Conservation (phyloP, 495 filamentous ascomycete species). For the Durotheca rogersii region DNA sequence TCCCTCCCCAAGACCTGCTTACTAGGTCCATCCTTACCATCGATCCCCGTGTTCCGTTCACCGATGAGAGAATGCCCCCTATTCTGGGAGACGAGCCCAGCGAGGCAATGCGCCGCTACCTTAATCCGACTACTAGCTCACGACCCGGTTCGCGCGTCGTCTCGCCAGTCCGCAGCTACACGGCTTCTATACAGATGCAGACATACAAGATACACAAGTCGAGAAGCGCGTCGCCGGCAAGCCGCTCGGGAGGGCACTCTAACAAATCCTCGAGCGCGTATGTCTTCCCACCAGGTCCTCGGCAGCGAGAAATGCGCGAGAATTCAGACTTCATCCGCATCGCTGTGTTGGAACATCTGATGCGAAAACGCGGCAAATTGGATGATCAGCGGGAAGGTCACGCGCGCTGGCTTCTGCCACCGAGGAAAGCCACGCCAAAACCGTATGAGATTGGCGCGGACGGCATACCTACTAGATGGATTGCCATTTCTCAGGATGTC, state of each 20-base stretch:
- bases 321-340: constrained; percentile 93
- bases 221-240: constrained; percentile 41
- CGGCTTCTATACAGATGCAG: constrained; percentile 84
- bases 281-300: constrained; percentile 48
- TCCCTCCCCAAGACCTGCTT: constrained; percentile 85
- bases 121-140: constrained; percentile 76
- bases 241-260: constrained; percentile 36
- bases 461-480: constrained; percentile 56
- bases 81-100: constrained; percentile 72
- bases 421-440: constrained; percentile 61
- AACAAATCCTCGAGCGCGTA: constrained; percentile 41
- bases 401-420: constrained; percentile 84
- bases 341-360: constrained; percentile 95
- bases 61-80: constrained; percentile 85
- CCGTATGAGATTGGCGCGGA: constrained; percentile 53
- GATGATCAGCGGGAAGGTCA: constrained; percentile 79
- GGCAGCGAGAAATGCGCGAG: constrained; percentile 87
- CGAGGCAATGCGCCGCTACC: constrained; percentile 84
- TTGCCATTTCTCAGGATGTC: constrained; percentile 33
- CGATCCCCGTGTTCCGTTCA: constrained; percentile 69
- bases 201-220: constrained; percentile 65
- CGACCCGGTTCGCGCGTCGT: constrained; percentile 55
- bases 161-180: constrained; percentile 49
- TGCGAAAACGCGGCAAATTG: constrained; percentile 88
- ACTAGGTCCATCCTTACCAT: constrained; percentile 81